Percentiles rank a stretch among this genome's conserved stretches.
Conservation (phyloP, 192 early-diverging fungal genomes). For the Jimgerdemannia lactiflua region DNA sequence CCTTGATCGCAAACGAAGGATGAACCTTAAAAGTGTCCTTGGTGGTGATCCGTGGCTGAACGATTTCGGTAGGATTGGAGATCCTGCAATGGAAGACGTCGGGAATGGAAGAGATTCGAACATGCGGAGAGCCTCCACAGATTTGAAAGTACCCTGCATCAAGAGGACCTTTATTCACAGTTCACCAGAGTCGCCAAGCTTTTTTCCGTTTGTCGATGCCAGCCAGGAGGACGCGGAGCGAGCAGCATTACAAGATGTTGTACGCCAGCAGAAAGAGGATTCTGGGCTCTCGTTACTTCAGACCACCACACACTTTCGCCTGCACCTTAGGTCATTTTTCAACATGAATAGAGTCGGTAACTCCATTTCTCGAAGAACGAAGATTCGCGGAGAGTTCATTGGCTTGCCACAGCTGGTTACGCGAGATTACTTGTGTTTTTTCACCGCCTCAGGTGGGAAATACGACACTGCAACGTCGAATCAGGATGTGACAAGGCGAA, state of each 20-base stretch:
- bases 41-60: constrained; percentile 50
- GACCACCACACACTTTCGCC: neutral
- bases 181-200: neutral
- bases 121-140: neutral
- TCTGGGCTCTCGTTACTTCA: neutral
- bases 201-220: neutral
- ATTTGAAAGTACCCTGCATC: neutral
- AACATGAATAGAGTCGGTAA: neutral
- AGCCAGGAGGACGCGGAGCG: neutral
- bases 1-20: constrained; percentile 37
- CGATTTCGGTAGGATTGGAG: constrained; percentile 16
- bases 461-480: neutral
- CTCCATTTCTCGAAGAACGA: neutral
- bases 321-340: neutral
- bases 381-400: neutral
- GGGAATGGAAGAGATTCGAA: neutral
- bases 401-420: neutral
- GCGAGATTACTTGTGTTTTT: neutral
- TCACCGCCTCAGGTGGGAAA: neutral
- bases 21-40: constrained; percentile 28
- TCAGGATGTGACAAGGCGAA: neutral
- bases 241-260: neutral
- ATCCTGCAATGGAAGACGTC: neutral
- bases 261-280: neutral
- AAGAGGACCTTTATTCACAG: neutral